Evolutionary conservation across 2,329 filamentous ascomycete species (phyloP), one percentile per base, ranked within the genome.

Genomic region (Penicillium sp.): DNA sequence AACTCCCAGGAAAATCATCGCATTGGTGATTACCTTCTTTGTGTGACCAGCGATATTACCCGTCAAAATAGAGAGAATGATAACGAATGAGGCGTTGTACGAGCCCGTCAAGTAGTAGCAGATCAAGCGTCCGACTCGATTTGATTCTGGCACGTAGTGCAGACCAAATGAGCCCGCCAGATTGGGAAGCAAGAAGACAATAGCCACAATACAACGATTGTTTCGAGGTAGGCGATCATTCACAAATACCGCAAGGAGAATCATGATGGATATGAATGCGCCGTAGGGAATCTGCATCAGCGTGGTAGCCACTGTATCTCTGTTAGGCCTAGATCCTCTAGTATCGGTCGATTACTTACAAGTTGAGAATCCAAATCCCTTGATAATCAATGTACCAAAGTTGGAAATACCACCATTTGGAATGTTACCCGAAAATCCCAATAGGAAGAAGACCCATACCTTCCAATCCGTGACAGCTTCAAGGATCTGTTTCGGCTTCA

Each of bases 321-420:
- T 4, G 23, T 50, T 42, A 50, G 48, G 13, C 11, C 8, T 13
- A 3, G 7, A 5, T 2, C 3, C 7, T 13, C 9, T 33, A 7
- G 0, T 6, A 5, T 14, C 21, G 23, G 77, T 66, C 4, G 69
- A 72, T 3, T 69, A 73, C 27, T 71, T 66, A 45, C 77, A 68
- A 0, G 75, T 71, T 0, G 69, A 70, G 62, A 77, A 80, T 2
- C 78, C 79, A 26, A 81, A 74, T 0, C 78, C 70, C 27, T 73
- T 67, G 37, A 73, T 68, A 6, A 74, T 69, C 27, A 73, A 43
- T 1, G 63, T 69, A 8, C 60, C 60, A 55, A 71, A 71, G 45
- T 70, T 70, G 4, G 69, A 67, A 39, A 72, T 67, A 1, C 69
- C 67, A 16, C 69, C 72, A 65, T 75, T 69, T 9, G 66, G 67